Conservation (phyloP, 1,284 basidiomycete genomes). For the Irpex rosettiformis region DNA sequence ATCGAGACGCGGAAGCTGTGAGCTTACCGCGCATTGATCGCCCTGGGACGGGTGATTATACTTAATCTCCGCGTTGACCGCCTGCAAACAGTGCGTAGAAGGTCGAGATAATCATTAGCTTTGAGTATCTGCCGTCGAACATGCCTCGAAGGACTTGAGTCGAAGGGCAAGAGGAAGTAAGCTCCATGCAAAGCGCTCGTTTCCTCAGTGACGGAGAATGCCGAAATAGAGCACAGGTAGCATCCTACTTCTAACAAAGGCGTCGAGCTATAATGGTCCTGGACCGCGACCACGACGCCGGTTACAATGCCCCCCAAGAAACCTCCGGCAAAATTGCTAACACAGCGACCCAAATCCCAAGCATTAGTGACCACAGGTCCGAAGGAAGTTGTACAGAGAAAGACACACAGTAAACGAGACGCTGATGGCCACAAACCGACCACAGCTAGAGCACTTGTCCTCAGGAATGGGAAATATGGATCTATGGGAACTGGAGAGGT, state of each 20-base stretch:
- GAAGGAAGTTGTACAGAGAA: constrained; percentile 42
- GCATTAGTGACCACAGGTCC: constrained; percentile 55
- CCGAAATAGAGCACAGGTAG: neutral
- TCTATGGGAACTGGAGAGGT: constrained; percentile 67
- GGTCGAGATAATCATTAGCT: too few relatives aligned
- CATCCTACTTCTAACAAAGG: neutral
- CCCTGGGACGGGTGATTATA: neutral
- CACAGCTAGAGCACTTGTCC: constrained; percentile 64
- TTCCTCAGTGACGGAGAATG: neutral
- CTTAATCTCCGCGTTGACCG: neutral
- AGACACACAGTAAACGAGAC: constrained; percentile 35
- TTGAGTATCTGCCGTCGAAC: too few relatives aligned
- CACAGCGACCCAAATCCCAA: constrained; percentile 28
- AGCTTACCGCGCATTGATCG: neutral
- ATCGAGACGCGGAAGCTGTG: neutral
- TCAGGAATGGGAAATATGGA: constrained; percentile 72
- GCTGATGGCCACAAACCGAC: constrained; percentile 52
- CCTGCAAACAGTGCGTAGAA: too few relatives aligned
- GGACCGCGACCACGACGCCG: neutral
- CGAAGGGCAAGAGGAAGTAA: neutral
- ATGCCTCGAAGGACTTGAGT: too few relatives aligned
- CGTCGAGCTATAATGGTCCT: neutral
- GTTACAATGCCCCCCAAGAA: constrained; percentile 20
- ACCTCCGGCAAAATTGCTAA: constrained; percentile 17
- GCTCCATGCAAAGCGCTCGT: neutral